Percentiles rank a stretch among this genome's conserved stretches.
phyloP scores from a whole-genome alignment of 2,329 filamentous ascomycete species.

The Pezicula neosporulosa region DNA sequence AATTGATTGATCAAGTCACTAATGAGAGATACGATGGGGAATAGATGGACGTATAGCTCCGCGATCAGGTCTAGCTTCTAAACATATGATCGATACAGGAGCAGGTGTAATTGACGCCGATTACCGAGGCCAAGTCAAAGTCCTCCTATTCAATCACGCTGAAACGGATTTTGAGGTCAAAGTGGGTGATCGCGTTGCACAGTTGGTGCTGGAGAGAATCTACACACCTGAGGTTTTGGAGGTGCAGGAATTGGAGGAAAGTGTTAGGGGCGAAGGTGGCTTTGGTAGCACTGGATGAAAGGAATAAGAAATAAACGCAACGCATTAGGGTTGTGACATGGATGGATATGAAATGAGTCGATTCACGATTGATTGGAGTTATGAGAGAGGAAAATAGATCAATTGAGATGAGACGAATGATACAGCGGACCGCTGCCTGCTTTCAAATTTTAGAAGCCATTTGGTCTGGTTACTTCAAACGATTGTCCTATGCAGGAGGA shows the following conservation, averaged over 20 bases:
- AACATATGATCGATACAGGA: constrained; percentile 94
- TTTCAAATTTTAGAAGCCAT: background rate
- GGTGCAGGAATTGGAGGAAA: constrained; percentile 84
- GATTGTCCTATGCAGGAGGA: too few relatives aligned
- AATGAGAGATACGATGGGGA: background rate
- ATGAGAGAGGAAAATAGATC: constrained; percentile 2
- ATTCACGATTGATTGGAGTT: constrained; percentile 4
- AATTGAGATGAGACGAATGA: background rate
- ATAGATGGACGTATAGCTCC: constrained; percentile 86
- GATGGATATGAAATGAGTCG: constrained; percentile 1
- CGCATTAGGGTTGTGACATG: background rate
- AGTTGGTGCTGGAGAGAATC: constrained; percentile 91
- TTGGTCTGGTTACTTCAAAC: too few relatives aligned
- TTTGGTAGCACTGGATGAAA: constrained; percentile 78
- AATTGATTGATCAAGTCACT: background rate
- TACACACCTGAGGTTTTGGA: constrained; percentile 91
- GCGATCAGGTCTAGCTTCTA: constrained; percentile 84
- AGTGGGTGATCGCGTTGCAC: constrained; percentile 86
- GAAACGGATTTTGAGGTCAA: constrained; percentile 79
- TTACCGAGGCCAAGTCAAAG: constrained; percentile 91
- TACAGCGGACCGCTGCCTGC: background rate
- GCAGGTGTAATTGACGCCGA: constrained; percentile 97
- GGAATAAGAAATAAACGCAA: background rate
- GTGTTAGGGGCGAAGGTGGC: constrained; percentile 83
- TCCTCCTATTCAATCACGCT: constrained; percentile 89